These are phyloP conservation scores for Pythium dissotocum DNA, from an alignment of 352 stramenopile genomes.

Conservation along the genomic window DNA sequence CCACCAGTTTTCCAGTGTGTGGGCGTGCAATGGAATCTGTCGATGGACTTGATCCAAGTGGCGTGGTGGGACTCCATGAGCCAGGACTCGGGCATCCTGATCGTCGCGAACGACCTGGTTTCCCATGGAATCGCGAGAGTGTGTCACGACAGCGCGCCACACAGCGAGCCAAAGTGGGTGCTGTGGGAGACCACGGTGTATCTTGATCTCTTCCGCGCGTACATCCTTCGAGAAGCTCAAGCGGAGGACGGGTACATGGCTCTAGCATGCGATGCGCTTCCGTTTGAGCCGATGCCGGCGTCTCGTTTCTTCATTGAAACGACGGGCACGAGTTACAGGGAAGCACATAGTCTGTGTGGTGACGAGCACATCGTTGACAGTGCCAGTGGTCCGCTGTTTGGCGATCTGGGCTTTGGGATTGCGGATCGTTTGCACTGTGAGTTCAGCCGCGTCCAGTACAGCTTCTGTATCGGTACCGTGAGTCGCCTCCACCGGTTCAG, in stretches of 20 bases:
- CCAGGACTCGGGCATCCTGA: slow-evolving; percentile 52
- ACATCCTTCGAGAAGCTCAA: slow-evolving; percentile 45
- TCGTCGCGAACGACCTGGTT: slow-evolving; percentile 53
- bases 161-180: slow-evolving; percentile 31
- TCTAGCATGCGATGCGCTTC: slow-evolving; percentile 17
- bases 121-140: slow-evolving; percentile 43
- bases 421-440: slow-evolving; percentile 49
- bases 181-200: slow-evolving; percentile 65
- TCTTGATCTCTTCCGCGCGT: slow-evolving; percentile 52
- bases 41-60: slow-evolving; percentile 53
- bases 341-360: slow-evolving; percentile 12
- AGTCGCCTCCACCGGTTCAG: slow-evolving; percentile 31
- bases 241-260: slow-evolving; percentile 11
- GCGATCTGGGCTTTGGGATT: slow-evolving; percentile 26
- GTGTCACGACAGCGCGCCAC: neutral
- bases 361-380: slow-evolving; percentile 11
- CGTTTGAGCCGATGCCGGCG: slow-evolving; percentile 8
- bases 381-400: slow-evolving; percentile 28
- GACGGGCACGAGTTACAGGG: slow-evolving; percentile 60
- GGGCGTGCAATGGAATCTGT: slow-evolving; percentile 69
- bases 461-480: slow-evolving; percentile 33
- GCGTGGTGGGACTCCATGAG: slow-evolving; percentile 67
- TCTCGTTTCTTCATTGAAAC: slow-evolving; percentile 68
- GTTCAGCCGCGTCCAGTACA: slow-evolving; percentile 52
- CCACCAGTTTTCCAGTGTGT: slow-evolving; percentile 31